A percentile compares a stretch with the other conserved stretches of the same genome.
These are phyloP conservation scores for Shiraia bambusicola DNA, from an alignment of 2,329 filamentous ascomycete genomes.

Conservation along the genomic window DNA sequence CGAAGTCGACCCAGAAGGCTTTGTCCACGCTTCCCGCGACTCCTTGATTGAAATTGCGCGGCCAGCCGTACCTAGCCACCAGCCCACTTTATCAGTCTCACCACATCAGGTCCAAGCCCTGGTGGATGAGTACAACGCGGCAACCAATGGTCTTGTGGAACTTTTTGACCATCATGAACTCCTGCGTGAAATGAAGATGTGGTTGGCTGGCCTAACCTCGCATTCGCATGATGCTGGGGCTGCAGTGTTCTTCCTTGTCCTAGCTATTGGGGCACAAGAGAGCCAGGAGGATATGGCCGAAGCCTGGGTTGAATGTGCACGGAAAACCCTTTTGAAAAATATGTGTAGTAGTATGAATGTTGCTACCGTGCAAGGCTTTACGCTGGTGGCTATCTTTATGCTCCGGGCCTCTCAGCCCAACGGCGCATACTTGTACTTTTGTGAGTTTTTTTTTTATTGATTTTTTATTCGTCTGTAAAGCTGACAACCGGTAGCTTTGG, in stretches of 20 bases:
- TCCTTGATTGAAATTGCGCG: constrained; percentile 37
- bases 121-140: constrained; percentile 48
- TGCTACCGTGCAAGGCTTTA: constrained; percentile 54
- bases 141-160: constrained; percentile 52
- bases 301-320: constrained; percentile 51
- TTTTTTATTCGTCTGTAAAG: no score
- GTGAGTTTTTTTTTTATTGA: constrained; percentile 25
- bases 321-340: constrained; percentile 48
- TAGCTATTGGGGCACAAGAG: constrained; percentile 53
- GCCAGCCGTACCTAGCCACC: constrained; percentile 20
- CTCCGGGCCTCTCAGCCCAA: constrained; percentile 55
- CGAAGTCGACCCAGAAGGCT: constrained; percentile 26
- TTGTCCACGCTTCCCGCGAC: constrained; percentile 28
- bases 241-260: constrained; percentile 54
- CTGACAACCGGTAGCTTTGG: constrained; percentile 35
- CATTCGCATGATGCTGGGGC: constrained; percentile 46
- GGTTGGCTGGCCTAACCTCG: constrained; percentile 18
- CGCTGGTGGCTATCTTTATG: constrained; percentile 56
- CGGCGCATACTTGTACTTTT: constrained; percentile 55
- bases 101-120: constrained; percentile 46
- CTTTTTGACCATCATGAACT: constrained; percentile 49
- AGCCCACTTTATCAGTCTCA: constrained; percentile 20
- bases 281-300: constrained; percentile 47
- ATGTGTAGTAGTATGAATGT: constrained; percentile 54
- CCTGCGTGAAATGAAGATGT: constrained; percentile 26